phyloP scores from a whole-genome alignment of 305 asterid species.

The Lippia alba region DNA sequence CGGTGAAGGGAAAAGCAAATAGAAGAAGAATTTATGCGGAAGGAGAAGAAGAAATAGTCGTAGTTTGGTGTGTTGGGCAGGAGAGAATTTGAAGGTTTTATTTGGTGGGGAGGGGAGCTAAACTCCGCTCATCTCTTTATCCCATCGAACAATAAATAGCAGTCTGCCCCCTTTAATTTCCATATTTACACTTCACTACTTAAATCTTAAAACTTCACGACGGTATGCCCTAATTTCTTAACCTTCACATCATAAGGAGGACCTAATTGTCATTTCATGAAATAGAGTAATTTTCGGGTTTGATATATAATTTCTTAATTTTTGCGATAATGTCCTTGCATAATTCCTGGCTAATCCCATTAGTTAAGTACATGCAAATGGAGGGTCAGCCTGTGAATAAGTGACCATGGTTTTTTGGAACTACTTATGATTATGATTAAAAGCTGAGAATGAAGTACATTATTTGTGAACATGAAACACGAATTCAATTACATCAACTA shows the following conservation, averaged over 20 bases:
- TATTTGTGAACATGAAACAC: too few species aligned
- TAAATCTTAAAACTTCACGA: not conserved
- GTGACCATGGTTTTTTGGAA: too few species aligned
- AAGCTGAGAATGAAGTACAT: too few species aligned
- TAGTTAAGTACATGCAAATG: too few species aligned
- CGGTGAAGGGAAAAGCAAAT: constrained; percentile 18
- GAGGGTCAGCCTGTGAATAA: too few species aligned
- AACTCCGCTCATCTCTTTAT: constrained; percentile 39
- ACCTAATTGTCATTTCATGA: constrained; percentile 1
- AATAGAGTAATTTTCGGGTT: not conserved
- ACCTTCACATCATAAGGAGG: not conserved
- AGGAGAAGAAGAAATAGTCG: not conserved
- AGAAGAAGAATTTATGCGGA: not conserved
- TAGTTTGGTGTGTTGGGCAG: not conserved
- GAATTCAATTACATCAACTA: not conserved
- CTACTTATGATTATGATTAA: too few species aligned
- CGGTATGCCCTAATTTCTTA: not conserved
- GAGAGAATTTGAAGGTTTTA: constrained; percentile 31
- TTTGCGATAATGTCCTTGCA: too few species aligned
- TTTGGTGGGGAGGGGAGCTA: constrained; percentile 9
- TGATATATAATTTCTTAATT: too few species aligned
- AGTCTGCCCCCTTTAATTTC: constrained; percentile 29
- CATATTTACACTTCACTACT: not conserved
- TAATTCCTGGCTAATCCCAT: too few species aligned
- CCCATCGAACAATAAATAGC: constrained; percentile 32